phyloP scores from a whole-genome alignment of 495 filamentous ascomycete genomes.

The Neurospora hispaniola region DNA sequence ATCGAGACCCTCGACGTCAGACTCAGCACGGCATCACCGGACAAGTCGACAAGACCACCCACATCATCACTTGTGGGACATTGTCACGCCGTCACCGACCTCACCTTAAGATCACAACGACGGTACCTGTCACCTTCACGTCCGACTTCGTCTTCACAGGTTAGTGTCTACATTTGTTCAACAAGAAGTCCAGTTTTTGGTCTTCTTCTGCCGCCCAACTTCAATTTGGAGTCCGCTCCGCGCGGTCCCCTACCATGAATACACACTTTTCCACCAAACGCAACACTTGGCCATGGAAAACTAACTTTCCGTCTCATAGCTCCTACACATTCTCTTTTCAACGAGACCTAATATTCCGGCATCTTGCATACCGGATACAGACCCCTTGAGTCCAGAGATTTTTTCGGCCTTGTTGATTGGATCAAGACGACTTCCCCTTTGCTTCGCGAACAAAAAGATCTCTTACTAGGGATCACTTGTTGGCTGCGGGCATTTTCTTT shows the following conservation, averaged over 20 bases:
- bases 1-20: not conserved
- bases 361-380: not conserved
- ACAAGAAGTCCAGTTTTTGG: not conserved
- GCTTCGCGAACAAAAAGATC: not conserved
- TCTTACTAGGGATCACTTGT: not conserved
- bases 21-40: not conserved
- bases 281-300: not conserved
- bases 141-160: constrained; percentile 14
- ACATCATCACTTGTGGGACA: constrained; percentile 7
- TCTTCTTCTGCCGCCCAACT: constrained; percentile 3
- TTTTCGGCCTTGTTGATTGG: not conserved
- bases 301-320: not conserved
- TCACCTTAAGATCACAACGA: constrained; percentile 7
- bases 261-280: not conserved
- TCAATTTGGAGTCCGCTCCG: not conserved
- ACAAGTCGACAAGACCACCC: not conserved
- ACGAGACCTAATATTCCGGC: not conserved
- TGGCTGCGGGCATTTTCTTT: not conserved
- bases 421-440: not conserved
- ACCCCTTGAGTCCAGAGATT: not conserved
- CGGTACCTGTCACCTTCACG: constrained; percentile 7
- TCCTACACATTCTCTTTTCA: not conserved
- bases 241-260: not conserved
- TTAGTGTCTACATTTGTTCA: constrained; percentile 9
- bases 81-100: not conserved